These are phyloP conservation scores for Moesziomyces aphidis DNA, from an alignment of 1,284 basidiomycete species.

Conservation along the genomic window DNA sequence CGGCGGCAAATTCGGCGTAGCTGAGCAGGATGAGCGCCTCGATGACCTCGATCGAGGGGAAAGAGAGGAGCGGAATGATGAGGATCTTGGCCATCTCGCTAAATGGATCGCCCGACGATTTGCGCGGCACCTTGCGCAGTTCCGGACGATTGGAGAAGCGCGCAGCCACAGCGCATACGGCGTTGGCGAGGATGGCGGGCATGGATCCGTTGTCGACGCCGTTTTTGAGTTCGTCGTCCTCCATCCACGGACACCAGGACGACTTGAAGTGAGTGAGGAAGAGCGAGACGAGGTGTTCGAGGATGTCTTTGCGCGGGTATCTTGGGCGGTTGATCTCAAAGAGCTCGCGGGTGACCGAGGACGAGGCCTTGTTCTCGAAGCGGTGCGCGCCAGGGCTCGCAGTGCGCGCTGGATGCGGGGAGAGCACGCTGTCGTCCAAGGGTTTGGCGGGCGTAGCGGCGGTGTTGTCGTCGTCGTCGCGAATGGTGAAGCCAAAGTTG, in stretches of 20 bases:
- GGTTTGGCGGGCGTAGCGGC: conserved; percentile 17
- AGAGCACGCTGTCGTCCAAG: conserved; percentile 27
- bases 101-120: conserved; percentile 55
- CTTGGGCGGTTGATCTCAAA: conserved; percentile 58
- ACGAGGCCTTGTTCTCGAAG: conserved; percentile 40
- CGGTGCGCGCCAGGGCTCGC: conserved; percentile 19
- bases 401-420: conserved; percentile 24
- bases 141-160: conserved; percentile 53
- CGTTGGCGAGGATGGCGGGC: conserved; percentile 58
- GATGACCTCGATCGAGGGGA: conserved; percentile 58
- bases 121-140: conserved; percentile 45
- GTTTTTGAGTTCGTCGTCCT: conserved; percentile 46
- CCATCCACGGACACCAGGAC: conserved; percentile 58
- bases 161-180: conserved; percentile 55
- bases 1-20: conserved; percentile 58
- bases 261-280: conserved; percentile 55
- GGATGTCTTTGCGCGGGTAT: conserved; percentile 52
- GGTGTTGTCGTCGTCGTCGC: conserved; percentile 37
- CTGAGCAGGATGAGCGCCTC: conserved; percentile 56
- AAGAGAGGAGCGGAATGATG: conserved; percentile 59
- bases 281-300: conserved; percentile 48
- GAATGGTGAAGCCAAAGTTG: conserved; percentile 35
- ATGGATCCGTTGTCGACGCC: conserved; percentile 47
- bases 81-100: conserved; percentile 63
- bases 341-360: conserved; percentile 52